A percentile compares a stretch with the other conserved stretches of the same genome.
phyloP scores from a whole-genome alignment of 2,329 filamentous ascomycete genomes.

The Penicillium sp. region DNA sequence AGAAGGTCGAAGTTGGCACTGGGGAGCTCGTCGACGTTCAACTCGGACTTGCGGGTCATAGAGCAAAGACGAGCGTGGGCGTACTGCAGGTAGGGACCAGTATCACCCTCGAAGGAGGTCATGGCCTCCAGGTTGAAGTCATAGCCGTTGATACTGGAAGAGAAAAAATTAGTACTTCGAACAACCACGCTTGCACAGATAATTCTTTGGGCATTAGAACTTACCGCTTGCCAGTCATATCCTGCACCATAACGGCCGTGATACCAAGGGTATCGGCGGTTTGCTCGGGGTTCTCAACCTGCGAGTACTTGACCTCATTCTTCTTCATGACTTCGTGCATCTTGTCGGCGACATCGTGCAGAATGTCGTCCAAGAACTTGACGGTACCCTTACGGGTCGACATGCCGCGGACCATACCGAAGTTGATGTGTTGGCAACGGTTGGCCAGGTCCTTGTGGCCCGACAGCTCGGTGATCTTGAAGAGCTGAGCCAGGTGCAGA shows the following conservation, averaged over 20 bases:
- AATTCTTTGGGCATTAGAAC: slow-evolving; percentile 24
- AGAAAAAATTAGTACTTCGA: slow-evolving; percentile 38
- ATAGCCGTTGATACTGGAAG: slow-evolving; percentile 62
- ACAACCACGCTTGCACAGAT: background rate
- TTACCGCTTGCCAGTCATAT: slow-evolving; percentile 92
- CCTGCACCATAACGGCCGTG: slow-evolving; percentile 95
- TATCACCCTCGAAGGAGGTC: slow-evolving; percentile 69
- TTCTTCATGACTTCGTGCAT: slow-evolving; percentile 98
- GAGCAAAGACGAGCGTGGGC: slow-evolving; percentile 64
- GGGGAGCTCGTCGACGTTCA: slow-evolving; percentile 52
- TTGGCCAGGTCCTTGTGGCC: slow-evolving; percentile 63
- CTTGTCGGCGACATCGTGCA: slow-evolving; percentile 81
- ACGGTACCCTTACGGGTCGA: slow-evolving; percentile 71
- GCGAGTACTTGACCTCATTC: slow-evolving; percentile 87
- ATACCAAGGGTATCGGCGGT: slow-evolving; percentile 90
- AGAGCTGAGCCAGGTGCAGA: slow-evolving; percentile 66
- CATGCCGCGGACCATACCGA: slow-evolving; percentile 70
- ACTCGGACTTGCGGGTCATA: slow-evolving; percentile 61
- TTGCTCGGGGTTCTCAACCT: slow-evolving; percentile 80
- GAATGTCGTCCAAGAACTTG: slow-evolving; percentile 74
- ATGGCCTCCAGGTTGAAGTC: slow-evolving; percentile 68
- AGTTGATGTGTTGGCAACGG: slow-evolving; percentile 67
- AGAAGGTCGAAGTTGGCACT: slow-evolving; percentile 64
- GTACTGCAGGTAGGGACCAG: slow-evolving; percentile 68
- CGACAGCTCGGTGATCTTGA: slow-evolving; percentile 67